Evolutionary conservation across 768 basidiomycete species (phyloP), one percentile per base, ranked within the genome.

Genomic region (Xerocomellus chrysenteron): DNA sequence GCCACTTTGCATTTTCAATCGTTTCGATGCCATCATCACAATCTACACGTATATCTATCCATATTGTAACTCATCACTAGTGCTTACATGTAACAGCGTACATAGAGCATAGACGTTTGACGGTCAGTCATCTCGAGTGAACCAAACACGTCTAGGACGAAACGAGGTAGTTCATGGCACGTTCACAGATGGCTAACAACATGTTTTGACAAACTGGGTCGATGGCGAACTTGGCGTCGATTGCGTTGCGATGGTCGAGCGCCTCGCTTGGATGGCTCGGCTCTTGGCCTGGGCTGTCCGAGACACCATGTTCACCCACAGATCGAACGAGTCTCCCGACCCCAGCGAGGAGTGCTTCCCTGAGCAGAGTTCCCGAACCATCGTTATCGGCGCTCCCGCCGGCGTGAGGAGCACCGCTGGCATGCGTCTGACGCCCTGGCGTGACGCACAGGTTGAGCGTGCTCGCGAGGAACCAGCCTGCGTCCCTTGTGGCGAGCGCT

Each of bases 141-240:
- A 36, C 26, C 39, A 10, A 32, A 2, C 7, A 17, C 19, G 21
- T 19, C 32, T 41, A 50, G 16, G 47, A 35, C 9, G 54, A 37
- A 11, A 33, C 39, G 24, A 66, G 56, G 14, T 62, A 47, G 36
- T 60, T 21, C 43, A 70, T 37, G 35, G 65, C 56, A 13, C 61
- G 65, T 54, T 72, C 69, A 48, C 69, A 70, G 13, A 64, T 56
- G 33, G 70, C 69, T 12, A 72, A 26, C 35, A 72, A 19, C 57
- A 70, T 71, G 45, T 66, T 60, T 48, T 47, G 66, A 47, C 65
- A 71, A 3, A 70, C 55, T 0, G 60, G 45, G 36, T 68, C 68
- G 21, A 70, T 54, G 21, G 32, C 17, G 1, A 43, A 12, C 9
- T 24, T 58, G 32, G 46, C 17, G n/a, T 21, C n/a, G 3, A n/a